These are phyloP conservation scores for Closterium sp. DNA, from an alignment of 139 green algal genomes.

Conservation along the genomic window DNA sequence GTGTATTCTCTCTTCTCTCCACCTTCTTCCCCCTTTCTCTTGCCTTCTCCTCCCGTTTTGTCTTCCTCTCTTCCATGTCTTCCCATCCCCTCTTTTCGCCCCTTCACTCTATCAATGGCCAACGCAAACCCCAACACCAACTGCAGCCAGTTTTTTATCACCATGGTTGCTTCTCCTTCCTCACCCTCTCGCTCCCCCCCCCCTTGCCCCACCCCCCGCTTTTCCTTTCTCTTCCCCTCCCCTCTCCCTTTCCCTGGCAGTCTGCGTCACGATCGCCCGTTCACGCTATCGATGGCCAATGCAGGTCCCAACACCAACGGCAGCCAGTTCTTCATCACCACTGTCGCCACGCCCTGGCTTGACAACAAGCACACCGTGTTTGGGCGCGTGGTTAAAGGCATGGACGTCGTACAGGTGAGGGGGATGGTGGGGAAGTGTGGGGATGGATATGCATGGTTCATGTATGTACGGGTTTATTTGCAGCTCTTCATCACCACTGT, in stretches of 20 bases:
- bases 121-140: conserved; percentile 76
- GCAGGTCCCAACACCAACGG: conserved; percentile 67
- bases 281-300: conserved; percentile 84
- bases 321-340: conserved; percentile 83
- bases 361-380: conserved; percentile 77
- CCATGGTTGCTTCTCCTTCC: conserved; percentile 6
- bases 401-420: conserved; percentile 22
- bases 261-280: conserved; percentile 80
- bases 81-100: neutral
- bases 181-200: neutral
- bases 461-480: neutral
- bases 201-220: neutral
- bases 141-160: conserved; percentile 76
- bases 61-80: neutral
- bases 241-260: neutral
- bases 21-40: neutral
- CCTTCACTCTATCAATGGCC: conserved; percentile 76
- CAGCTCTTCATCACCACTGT: conserved; percentile 89
- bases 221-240: neutral
- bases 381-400: conserved; percentile 53
- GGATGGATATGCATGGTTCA: too few species aligned
- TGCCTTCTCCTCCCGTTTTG: neutral
- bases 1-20: too few species aligned
- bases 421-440: neutral
- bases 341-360: conserved; percentile 81